Evolutionary conservation across 805 yeast species (phyloP).

Genomic region (Wickerhamomyces hampshirensis): DNA sequence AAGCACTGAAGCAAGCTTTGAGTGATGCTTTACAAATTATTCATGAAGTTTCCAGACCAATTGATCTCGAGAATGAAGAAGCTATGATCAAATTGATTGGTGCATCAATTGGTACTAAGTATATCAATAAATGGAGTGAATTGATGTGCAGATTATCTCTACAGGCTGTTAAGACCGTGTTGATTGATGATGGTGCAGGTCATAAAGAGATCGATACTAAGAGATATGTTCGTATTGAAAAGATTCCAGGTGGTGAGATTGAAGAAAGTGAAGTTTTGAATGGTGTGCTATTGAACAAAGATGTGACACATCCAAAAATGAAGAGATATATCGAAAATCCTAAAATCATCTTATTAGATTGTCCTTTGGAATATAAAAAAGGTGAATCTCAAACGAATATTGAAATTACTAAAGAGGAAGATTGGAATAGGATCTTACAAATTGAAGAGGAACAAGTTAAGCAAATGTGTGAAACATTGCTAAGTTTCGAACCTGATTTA

Average conservation of each 20-base stretch:
- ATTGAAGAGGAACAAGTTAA: constrained; percentile 98
- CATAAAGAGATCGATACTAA: constrained; percentile 86
- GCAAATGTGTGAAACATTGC: constrained; percentile 75
- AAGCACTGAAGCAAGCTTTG: constrained; percentile 87
- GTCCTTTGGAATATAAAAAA: constrained; percentile 96
- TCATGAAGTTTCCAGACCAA: constrained; percentile 75
- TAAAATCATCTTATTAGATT: constrained; percentile 81
- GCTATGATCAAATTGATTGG: constrained; percentile 84
- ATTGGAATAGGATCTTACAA: constrained; percentile 92
- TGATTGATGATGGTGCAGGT: constrained; percentile 49
- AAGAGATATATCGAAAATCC: constrained; percentile 86
- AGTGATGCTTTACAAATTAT: constrained; percentile 87
- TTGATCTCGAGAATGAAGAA: constrained; percentile 76
- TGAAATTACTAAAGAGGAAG: constrained; percentile 93
- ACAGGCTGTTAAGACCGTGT: constrained; percentile 81
- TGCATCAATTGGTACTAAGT: constrained; percentile 95
- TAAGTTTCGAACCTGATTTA: constrained; percentile 84
- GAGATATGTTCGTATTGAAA: constrained; percentile 89
- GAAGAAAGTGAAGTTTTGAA: constrained; percentile 83
- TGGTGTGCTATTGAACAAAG: constrained; percentile 92
- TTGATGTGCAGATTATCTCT: constrained; percentile 88
- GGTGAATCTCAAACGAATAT: constrained; percentile 98
- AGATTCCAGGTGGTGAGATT: constrained; percentile 97
- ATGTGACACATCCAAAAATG: constrained; percentile 99
- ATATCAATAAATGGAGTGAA: constrained; percentile 84